These are phyloP conservation scores for Botryotinia narcissicola DNA, from an alignment of 2,329 filamentous ascomycete species.

Conservation along the genomic window DNA sequence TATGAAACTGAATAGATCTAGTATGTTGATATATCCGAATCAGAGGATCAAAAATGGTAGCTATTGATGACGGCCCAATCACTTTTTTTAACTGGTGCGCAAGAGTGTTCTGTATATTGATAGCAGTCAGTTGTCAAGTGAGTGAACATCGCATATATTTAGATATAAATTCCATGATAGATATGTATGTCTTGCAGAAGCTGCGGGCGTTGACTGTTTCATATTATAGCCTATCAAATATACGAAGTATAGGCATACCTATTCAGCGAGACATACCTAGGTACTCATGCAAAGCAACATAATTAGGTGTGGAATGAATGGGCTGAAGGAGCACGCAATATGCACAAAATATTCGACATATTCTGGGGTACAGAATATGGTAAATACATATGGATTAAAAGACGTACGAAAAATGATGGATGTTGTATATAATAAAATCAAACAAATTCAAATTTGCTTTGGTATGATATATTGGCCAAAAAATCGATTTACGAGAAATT, in stretches of 20 bases:
- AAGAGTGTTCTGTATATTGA: background rate
- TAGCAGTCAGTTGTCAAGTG: background rate
- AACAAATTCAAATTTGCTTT: background rate
- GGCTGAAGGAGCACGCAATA: conserved; percentile 17
- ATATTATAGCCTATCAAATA: background rate
- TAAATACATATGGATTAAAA: background rate
- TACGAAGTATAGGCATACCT: background rate
- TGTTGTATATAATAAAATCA: background rate
- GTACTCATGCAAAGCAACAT: background rate
- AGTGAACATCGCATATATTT: background rate
- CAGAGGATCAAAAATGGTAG: background rate
- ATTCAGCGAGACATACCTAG: background rate
- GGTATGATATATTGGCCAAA: background rate
- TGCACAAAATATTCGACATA: conserved; percentile 8
- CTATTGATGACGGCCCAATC: background rate
- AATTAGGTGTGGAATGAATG: background rate
- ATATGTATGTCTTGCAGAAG: background rate
- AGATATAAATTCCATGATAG: background rate
- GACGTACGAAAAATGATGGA: background rate
- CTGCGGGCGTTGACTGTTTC: background rate
- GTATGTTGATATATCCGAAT: background rate
- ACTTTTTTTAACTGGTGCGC: background rate
- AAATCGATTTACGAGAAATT: background rate
- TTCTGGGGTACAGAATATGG: background rate
- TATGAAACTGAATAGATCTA: background rate